Conservation (phyloP, 2,329 filamentous ascomycete species). For the Orbilia brochopaga region DNA sequence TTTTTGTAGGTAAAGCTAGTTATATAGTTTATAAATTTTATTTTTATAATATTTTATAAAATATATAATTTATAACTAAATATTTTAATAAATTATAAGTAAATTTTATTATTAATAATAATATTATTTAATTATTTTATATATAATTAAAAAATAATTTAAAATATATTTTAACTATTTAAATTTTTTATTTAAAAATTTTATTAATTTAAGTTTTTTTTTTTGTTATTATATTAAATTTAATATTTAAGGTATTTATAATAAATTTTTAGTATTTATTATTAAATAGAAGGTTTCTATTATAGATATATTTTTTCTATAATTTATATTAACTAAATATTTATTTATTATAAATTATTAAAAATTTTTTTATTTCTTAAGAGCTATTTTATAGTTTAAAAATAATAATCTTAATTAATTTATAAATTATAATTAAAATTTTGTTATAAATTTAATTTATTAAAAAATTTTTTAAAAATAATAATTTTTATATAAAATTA, state of each 20-base stretch:
- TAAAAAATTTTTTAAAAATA: not conserved
- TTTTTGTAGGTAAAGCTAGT: not conserved
- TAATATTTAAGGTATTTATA: slow-evolving; percentile 1
- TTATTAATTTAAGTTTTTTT: not conserved
- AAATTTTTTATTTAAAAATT: not conserved
- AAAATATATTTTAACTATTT: not conserved
- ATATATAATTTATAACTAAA: not conserved
- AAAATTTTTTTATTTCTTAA: not conserved
- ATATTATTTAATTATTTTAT: not conserved
- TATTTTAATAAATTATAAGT: not conserved
- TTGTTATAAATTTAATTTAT: not conserved
- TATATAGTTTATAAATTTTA: not conserved
- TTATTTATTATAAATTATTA: not conserved
- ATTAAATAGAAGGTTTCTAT: not conserved
- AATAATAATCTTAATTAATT: not conserved
- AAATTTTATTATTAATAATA: not conserved
- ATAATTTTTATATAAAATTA: not conserved
- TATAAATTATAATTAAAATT: not conserved
- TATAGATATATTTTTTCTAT: slow-evolving; percentile 2
- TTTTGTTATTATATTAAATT: slow-evolving; percentile 1
- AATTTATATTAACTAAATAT: not conserved
- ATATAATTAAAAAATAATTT: not conserved
- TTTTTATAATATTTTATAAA: not conserved
- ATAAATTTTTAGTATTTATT: not conserved
- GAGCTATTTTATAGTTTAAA: not conserved